Conservation (phyloP, 306 rosid species). For the Medicago arabica region DNA sequence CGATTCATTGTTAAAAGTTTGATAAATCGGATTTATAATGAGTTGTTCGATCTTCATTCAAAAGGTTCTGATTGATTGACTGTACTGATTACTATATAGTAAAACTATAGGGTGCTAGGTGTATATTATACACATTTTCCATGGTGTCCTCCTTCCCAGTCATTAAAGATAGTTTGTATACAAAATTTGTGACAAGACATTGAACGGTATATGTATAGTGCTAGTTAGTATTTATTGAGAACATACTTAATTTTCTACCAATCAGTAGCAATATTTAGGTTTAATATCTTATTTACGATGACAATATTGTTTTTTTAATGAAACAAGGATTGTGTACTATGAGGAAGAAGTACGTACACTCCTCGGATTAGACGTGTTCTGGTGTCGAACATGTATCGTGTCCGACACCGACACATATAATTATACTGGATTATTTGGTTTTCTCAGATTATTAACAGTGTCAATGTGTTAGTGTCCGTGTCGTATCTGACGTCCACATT, state of each 20-base stretch:
- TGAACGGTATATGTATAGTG: constrained; percentile 19
- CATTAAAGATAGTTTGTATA: constrained; percentile 36
- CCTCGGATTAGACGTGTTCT: too few relatives aligned
- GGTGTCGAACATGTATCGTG: too few relatives aligned
- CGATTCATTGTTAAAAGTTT: not conserved
- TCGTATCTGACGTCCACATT: too few relatives aligned
- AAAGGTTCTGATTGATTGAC: not conserved
- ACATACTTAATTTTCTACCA: constrained; percentile 21
- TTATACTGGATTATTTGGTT: too few relatives aligned
- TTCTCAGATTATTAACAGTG: too few relatives aligned
- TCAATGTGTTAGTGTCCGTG: too few relatives aligned
- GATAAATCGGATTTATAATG: not conserved
- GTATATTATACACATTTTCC: constrained; percentile 12
- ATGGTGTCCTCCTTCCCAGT: constrained; percentile 33
- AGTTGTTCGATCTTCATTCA: not conserved
- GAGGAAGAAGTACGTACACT: too few relatives aligned
- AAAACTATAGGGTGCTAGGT: not conserved
- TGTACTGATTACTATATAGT: not conserved
- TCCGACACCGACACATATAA: too few relatives aligned
- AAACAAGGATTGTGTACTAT: too few relatives aligned
- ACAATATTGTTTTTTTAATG: not conserved
- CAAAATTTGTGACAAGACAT: constrained; percentile 33
- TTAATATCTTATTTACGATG: constrained; percentile 27
- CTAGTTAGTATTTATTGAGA: constrained; percentile 18
- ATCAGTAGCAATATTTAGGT: constrained; percentile 23